Conservation (phyloP, 495 filamentous ascomycete species). For the Penicillium egyptiacum region DNA sequence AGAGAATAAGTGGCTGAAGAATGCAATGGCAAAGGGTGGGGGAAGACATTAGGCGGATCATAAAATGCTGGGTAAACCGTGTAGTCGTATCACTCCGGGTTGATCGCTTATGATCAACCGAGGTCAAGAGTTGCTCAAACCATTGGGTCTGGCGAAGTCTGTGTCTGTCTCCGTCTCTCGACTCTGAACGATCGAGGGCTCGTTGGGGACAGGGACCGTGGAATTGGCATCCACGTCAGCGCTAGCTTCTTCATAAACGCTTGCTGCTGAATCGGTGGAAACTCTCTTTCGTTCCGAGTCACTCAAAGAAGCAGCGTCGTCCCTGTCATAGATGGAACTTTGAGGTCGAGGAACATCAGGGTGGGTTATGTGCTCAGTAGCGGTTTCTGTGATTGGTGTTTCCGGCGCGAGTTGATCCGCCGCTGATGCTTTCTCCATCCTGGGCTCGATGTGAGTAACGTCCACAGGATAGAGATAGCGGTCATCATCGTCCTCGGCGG, state of each 20-base stretch:
- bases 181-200: slow-evolving; percentile 1
- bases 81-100: slow-evolving; percentile 18
- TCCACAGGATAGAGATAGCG: slow-evolving; percentile 14
- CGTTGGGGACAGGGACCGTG: not conserved
- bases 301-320: slow-evolving; percentile 12
- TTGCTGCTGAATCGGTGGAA: slow-evolving; percentile 26
- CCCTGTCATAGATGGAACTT: slow-evolving; percentile 10
- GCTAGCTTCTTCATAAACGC: slow-evolving; percentile 30
- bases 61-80: slow-evolving; percentile 19
- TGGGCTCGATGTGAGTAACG: slow-evolving; percentile 7
- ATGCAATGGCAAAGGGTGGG: slow-evolving; percentile 9
- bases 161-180: slow-evolving; percentile 2
- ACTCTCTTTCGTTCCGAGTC: slow-evolving; percentile 11
- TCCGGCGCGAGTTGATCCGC: not conserved
- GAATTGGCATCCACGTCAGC: slow-evolving; percentile 4
- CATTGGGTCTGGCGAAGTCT: not conserved
- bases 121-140: slow-evolving; percentile 7
- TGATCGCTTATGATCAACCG: slow-evolving; percentile 2
- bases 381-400: not conserved
- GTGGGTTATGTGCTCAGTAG: not conserved
- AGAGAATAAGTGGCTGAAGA: slow-evolving; percentile 17
- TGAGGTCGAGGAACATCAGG: slow-evolving; percentile 7
- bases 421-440: slow-evolving; percentile 6
- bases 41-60: slow-evolving; percentile 21
- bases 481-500: slow-evolving; percentile 3